Evolutionary conservation across 2,329 filamentous ascomycete genomes (phyloP), one percentile per base, ranked within the genome.

Genomic region (Pleomassaria siparia): DNA sequence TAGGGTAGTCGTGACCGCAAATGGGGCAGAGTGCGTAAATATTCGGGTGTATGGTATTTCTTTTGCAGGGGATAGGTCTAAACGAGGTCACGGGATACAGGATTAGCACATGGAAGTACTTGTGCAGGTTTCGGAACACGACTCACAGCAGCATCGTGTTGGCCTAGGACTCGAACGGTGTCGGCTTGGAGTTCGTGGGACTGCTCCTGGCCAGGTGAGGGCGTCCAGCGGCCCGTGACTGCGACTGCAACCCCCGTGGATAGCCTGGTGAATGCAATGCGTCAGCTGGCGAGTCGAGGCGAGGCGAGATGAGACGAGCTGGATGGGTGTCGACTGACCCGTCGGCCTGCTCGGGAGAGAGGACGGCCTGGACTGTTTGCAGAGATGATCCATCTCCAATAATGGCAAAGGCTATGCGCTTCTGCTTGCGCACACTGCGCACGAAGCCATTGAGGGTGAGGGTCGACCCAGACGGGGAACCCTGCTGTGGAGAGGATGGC

Each of bases 31-130:
- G 87, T 88, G 49, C 94, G 87, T 52, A 99, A 82, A 69, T 87
- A 97, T 66, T 97, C 92, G 42, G 87, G 78, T 4, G 86, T 89
- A 60, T 96, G 91, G 60, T 94, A 96, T 73, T 97, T 97, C 73
- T 96, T 96, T 73, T 99, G 94, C 20, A 99, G 83, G 2, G 94
- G 94, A 66, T 89, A 95, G 53, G 86, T 88, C 88, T 97, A 46
- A 32, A 57, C 43, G 37, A 24, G 32, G 21, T 37, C 43, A 53
- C 47, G 55, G 24, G 50, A 51, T 22, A 43, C 45, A 50, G 21
- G 24, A 53, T 61, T 51, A 66, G 60, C 55, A 32, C 20, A 43
- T 36, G 30, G 26, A 44, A 22, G 32, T n/a, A n/a, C n/a, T n/a
- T n/a, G n/a, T 22, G 35, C 35, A 33, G 20, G 44, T 28, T 22